Percentiles rank a stretch among this genome's conserved stretches.
phyloP scores from a whole-genome alignment of 805 yeast genomes.

The Wickerhamomyces strasburgensis region DNA sequence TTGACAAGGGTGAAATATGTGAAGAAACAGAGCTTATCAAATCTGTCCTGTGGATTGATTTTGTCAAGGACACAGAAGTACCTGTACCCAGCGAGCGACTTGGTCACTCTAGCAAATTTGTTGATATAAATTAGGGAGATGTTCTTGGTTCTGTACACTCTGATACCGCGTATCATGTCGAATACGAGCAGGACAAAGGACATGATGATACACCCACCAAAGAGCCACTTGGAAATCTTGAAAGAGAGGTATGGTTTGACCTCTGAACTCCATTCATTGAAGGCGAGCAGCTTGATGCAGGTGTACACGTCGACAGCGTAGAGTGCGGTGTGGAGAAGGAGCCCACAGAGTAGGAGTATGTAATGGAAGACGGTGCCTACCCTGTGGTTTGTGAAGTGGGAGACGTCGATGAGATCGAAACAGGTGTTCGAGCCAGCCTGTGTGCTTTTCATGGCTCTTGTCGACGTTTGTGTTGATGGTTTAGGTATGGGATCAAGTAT shows the following conservation, averaged over 20 bases:
- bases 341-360: conserved; percentile 29
- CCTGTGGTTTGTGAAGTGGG: conserved; percentile 40
- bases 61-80: conserved; percentile 69
- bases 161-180: conserved; percentile 53
- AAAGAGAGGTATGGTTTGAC: conserved; percentile 46
- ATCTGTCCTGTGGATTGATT: conserved; percentile 58
- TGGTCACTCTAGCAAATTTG: conserved; percentile 51
- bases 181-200: conserved; percentile 55
- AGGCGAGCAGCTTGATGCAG: conserved; percentile 65
- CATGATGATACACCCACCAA: conserved; percentile 73
- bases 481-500: too few species aligned
- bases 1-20: conserved; percentile 62
- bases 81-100: conserved; percentile 54
- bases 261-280: conserved; percentile 60
- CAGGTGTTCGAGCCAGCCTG: conserved; percentile 32
- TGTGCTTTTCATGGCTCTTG: conserved; percentile 16
- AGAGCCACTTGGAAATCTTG: conserved; percentile 61
- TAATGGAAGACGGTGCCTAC: conserved; percentile 42
- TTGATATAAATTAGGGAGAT: conserved; percentile 70
- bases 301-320: conserved; percentile 75
- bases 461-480: too few species aligned
- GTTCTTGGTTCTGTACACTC: conserved; percentile 53
- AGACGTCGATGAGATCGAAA: conserved; percentile 45
- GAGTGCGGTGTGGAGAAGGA: conserved; percentile 46
- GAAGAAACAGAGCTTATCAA: conserved; percentile 64